Conservation (phyloP, 306 rosid genomes). For the Gastrolobium bilobum region DNA sequence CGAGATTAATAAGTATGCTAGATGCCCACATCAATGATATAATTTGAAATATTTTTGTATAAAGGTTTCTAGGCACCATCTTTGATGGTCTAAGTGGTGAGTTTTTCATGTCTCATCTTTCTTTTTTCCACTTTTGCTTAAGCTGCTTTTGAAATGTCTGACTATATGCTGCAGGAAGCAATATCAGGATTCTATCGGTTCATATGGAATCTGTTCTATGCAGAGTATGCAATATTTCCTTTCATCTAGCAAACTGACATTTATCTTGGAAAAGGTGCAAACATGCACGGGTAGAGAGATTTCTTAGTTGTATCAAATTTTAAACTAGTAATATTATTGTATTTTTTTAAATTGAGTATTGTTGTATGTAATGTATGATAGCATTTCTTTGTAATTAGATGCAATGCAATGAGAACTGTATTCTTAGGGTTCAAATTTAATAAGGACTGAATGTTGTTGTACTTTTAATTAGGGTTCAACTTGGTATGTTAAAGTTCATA, state of each 20-base stretch:
- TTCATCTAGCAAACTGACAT: slow-evolving; percentile 64
- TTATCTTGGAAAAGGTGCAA: slow-evolving; percentile 36
- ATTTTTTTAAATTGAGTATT: background rate
- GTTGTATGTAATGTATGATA: slow-evolving; percentile 18
- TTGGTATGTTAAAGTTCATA: too few relatives aligned
- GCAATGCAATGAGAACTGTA: slow-evolving; percentile 26
- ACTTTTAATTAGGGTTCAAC: too few relatives aligned
- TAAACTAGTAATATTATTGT: background rate
- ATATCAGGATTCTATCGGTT: slow-evolving; percentile 83
- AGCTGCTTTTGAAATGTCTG: slow-evolving; percentile 42
- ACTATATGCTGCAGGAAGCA: slow-evolving; percentile 81
- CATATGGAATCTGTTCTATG: slow-evolving; percentile 94
- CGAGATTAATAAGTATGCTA: background rate
- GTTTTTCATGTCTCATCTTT: background rate
- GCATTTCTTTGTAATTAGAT: slow-evolving; percentile 24
- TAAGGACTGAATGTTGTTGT: background rate
- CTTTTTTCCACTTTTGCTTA: background rate
- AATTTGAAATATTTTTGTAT: background rate
- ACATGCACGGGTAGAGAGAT: slow-evolving; percentile 16
- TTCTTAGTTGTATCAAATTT: slow-evolving; percentile 38
- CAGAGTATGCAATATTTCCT: slow-evolving; percentile 90
- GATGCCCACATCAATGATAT: slow-evolving; percentile 1
- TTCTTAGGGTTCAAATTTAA: slow-evolving; percentile 19
- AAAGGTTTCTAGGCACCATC: background rate
- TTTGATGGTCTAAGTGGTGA: slow-evolving; percentile 27